These are phyloP conservation scores for Cercospora sp. DNA, from an alignment of 2,329 filamentous ascomycete species.

Conservation along the genomic window DNA sequence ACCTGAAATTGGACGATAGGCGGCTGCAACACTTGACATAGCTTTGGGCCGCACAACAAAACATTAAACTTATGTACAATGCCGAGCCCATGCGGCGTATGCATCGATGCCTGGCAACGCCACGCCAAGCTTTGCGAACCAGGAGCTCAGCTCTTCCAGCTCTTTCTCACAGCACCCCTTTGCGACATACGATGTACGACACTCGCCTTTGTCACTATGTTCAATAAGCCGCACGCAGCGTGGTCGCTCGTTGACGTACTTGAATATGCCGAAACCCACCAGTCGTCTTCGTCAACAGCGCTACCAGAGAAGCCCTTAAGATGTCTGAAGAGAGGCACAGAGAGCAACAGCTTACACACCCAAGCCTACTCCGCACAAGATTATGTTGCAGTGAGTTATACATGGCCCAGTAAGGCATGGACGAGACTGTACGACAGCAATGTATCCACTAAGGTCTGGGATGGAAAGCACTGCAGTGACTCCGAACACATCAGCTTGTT, in stretches of 20 bases:
- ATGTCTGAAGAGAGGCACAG: neutral
- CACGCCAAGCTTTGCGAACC: neutral
- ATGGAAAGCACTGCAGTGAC: neutral
- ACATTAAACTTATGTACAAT: neutral
- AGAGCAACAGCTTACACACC: neutral
- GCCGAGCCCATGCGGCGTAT: neutral
- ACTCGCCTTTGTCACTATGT: neutral
- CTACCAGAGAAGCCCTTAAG: neutral
- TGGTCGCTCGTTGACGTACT: neutral
- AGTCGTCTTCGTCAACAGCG: neutral
- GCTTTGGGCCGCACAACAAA: too few relatives aligned
- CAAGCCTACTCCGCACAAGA: neutral
- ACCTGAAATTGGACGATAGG: too few relatives aligned
- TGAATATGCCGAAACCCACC: neutral
- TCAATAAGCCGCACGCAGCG: neutral
- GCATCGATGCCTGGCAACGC: neutral
- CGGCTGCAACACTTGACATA: too few relatives aligned
- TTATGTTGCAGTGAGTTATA: neutral
- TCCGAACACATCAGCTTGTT: neutral
- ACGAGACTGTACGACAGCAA: neutral
- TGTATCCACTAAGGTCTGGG: neutral
- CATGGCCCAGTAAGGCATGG: neutral
- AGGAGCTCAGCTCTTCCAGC: neutral
- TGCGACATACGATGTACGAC: neutral
- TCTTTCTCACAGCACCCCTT: neutral